phyloP scores from a whole-genome alignment of 257 asterid genomes.

The Fraxinus cuspidata region DNA sequence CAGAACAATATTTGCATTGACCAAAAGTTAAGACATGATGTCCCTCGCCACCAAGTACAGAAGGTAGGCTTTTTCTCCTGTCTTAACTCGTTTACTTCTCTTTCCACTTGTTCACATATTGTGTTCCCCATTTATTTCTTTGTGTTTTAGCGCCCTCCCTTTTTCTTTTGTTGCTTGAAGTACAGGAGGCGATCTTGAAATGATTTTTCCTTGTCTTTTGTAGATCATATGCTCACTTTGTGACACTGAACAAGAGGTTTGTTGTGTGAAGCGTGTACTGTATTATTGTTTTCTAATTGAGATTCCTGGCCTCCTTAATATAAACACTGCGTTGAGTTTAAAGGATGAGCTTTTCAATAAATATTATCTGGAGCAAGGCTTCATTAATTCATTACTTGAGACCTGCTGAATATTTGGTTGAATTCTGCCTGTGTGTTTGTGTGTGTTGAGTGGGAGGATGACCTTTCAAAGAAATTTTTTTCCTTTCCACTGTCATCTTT shows the following conservation, averaged over 20 bases:
- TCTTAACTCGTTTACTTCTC: slow-evolving; percentile 1
- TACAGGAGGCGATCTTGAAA: neutral
- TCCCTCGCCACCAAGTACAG: slow-evolving; percentile 75
- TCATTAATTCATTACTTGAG: neutral
- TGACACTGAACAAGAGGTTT: slow-evolving; percentile 85
- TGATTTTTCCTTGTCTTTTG: slow-evolving; percentile 15
- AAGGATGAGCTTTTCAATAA: neutral
- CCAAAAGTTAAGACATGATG: slow-evolving; percentile 68
- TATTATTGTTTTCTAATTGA: neutral
- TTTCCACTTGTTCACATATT: neutral
- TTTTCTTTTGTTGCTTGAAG: slow-evolving; percentile 3
- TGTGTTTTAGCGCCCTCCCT: neutral
- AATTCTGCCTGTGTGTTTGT: too few species aligned
- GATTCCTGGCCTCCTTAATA: neutral
- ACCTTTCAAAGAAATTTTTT: slow-evolving; percentile 13
- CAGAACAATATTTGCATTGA: slow-evolving; percentile 68
- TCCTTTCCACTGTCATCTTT: neutral
- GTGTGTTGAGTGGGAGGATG: neutral
- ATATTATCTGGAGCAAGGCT: neutral
- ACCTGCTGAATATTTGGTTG: neutral
- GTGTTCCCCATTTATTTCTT: slow-evolving; percentile 1
- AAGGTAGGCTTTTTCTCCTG: slow-evolving; percentile 38
- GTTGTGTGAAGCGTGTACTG: slow-evolving; percentile 13
- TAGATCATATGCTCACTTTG: slow-evolving; percentile 89
- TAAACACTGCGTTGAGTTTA: neutral